Evolutionary conservation across 2,329 filamentous ascomycete genomes (phyloP).

Genomic region (Didymella glomerata): DNA sequence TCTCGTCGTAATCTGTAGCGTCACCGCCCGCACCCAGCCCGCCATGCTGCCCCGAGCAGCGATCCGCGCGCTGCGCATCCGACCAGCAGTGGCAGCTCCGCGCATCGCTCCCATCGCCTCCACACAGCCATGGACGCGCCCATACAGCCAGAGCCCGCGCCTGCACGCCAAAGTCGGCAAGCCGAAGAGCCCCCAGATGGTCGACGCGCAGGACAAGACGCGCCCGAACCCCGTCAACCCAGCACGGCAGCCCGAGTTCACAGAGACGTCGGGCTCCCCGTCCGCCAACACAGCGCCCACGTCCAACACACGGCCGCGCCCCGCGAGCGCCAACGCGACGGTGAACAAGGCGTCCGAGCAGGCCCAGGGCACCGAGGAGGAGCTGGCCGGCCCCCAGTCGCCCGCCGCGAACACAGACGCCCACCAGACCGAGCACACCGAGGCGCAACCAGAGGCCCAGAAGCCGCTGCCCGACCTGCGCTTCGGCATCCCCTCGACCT

Average conservation of each 20-base stretch:
- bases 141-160: conserved; percentile 27
- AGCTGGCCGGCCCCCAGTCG: conserved; percentile 48
- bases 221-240: conserved; percentile 36
- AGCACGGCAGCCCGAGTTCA: conserved; percentile 50
- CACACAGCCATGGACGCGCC: conserved; percentile 39
- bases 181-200: conserved; percentile 36
- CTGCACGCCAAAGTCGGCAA: conserved; percentile 31
- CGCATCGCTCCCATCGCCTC: conserved; percentile 40
- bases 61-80: conserved; percentile 43
- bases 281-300: conserved; percentile 32
- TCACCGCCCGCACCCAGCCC: background rate
- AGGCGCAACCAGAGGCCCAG: conserved; percentile 57
- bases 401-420: conserved; percentile 49
- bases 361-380: conserved; percentile 36
- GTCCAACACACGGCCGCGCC: conserved; percentile 27
- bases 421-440: conserved; percentile 49
- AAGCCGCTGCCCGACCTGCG: conserved; percentile 87
- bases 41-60: conserved; percentile 50
- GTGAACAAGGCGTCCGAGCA: conserved; percentile 33
- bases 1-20: background rate
- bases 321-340: conserved; percentile 27
- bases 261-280: conserved; percentile 29
- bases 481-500: conserved; percentile 91
- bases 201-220: conserved; percentile 37
- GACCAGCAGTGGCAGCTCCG: conserved; percentile 37